These are phyloP conservation scores for Croton setiger DNA, from an alignment of 441 rosid species.

Conservation along the genomic window DNA sequence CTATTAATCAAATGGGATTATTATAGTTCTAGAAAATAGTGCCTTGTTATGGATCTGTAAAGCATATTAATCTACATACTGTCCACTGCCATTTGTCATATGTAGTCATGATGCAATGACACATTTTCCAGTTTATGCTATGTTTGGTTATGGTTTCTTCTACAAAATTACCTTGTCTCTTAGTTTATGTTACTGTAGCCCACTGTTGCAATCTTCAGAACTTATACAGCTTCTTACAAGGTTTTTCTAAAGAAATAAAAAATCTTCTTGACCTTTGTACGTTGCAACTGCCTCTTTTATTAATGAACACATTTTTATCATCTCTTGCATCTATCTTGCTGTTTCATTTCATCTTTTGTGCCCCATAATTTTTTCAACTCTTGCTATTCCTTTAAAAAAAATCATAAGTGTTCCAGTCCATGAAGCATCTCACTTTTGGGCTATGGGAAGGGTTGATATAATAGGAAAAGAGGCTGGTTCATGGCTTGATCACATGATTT, in stretches of 20 bases:
- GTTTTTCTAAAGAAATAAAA: neutral
- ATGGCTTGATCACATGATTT: no score
- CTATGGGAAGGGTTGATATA: no score
- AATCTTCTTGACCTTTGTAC: neutral
- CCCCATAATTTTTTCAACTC: neutral
- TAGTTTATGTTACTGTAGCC: neutral
- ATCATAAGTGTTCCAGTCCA: no score
- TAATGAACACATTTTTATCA: neutral
- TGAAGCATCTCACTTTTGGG: no score
- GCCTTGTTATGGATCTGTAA: neutral
- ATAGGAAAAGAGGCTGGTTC: no score
- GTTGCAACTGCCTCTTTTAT: neutral
- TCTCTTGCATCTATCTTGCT: neutral
- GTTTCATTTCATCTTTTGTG: neutral
- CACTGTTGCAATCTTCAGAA: conserved; percentile 1
- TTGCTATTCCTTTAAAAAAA: neutral
- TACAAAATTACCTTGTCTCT: neutral
- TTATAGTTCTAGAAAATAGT: neutral
- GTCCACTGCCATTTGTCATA: neutral
- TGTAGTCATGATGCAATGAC: neutral
- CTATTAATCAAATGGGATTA: neutral
- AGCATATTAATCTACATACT: neutral
- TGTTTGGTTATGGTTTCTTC: conserved; percentile 4
- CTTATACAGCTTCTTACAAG: neutral
- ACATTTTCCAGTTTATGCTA: neutral